Base-by-base conservation (phyloP, 257 asterid genomes). In the Rauvolfia tetraphylla region DNA sequence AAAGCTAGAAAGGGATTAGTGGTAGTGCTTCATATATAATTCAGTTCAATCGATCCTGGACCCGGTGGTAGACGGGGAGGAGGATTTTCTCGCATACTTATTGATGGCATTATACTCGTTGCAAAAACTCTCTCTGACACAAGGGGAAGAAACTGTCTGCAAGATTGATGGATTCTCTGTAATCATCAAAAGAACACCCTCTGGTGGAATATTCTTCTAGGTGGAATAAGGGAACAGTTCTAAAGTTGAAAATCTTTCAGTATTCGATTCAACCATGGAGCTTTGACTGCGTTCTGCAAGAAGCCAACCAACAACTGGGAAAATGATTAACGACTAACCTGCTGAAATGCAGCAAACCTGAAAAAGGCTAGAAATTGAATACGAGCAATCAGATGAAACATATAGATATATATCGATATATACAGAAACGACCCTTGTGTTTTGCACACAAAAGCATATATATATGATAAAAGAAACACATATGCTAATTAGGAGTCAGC, bases 1-100 rank as follows among this genome's bases (percentile, higher is more conserved):
- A 78, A 89, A 89, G 86, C 92, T 0, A 34, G 17, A 70, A 57
- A 31, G 69, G 22, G 67, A 69, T 2, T 11, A 6, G 61, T 46
- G 22, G 78, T n/a, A n/a, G 71, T 58, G 71, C 42, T 59, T 42
- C 42, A n/a, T 67, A 51, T 33, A 38, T 68, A 20, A 53, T 51
- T 51, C 18, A 0, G n/a, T 51, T 18, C n/a, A 18, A n/a, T n/a
- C 2, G 9, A 38, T 41, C 2, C 59, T 73, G 75, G 9, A 33
- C 34, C 13, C 13, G 82, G 33, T 29, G 79, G 51, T 29, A 61
- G 33, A 22, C 23, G 59, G 53, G 82, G 78, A 27, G 79, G 14
- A 9, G 75, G 79, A 33, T 44, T 9, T 7, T 14, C 1, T 44
- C 11, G 1, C 49, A 14, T 2, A 12, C 8, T 44, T 0, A 14